Evolutionary conservation across 225 moss, liverwort and hornwort species (phyloP).

Genomic region (Neckera pumila): DNA sequence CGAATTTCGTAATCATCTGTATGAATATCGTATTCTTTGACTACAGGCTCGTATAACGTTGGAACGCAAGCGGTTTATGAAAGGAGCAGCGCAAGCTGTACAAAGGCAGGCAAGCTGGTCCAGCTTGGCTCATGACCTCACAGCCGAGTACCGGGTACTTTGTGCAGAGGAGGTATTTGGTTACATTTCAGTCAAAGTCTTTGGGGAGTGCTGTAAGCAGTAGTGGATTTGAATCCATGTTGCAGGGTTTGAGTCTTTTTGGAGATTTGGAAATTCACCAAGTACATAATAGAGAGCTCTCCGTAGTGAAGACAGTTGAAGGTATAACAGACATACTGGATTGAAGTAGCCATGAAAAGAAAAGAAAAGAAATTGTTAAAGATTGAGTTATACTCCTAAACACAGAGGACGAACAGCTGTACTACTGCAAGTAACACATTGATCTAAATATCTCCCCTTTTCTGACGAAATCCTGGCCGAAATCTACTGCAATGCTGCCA

Average conservation of each 20-base stretch:
- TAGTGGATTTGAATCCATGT: background rate
- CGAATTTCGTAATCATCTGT: background rate
- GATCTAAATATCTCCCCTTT: background rate
- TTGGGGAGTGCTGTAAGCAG: background rate
- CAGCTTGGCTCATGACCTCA: conserved; percentile 87
- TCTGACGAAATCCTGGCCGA: background rate
- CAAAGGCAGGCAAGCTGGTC: conserved; percentile 83
- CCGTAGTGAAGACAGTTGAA: background rate
- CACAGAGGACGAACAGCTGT: background rate
- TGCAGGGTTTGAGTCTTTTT: background rate
- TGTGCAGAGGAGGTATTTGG: conserved; percentile 79
- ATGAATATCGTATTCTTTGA: background rate
- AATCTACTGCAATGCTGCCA: background rate
- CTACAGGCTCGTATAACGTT: conserved; percentile 76
- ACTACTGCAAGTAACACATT: background rate
- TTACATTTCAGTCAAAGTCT: background rate
- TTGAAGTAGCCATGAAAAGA: background rate
- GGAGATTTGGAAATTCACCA: background rate
- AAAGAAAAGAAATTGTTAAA: background rate
- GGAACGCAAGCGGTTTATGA: conserved; percentile 85
- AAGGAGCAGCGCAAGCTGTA: conserved; percentile 65
- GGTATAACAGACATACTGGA: background rate
- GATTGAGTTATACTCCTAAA: background rate
- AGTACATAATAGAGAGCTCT: background rate
- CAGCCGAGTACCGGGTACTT: conserved; percentile 76